A percentile compares a stretch with the other conserved stretches of the same genome.
phyloP scores from a whole-genome alignment of 2,329 filamentous ascomycete species.

The Huntiella bhutanensis region DNA sequence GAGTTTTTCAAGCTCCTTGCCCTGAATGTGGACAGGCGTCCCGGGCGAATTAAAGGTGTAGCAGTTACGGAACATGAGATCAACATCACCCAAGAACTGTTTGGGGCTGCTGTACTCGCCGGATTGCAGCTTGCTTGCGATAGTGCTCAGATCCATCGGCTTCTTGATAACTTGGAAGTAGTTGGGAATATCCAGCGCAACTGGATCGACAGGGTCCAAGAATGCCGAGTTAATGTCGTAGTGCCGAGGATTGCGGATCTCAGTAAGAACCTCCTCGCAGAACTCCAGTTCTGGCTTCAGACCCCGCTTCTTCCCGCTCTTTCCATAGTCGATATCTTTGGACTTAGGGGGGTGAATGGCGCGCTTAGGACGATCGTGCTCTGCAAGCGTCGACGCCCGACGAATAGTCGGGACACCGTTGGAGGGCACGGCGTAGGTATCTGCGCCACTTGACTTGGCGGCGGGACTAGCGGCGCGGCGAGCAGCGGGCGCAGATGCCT shows the following conservation, averaged over 20 bases:
- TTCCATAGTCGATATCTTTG: constrained; percentile 76
- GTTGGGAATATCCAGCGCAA: constrained; percentile 78
- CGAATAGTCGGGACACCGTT: constrained; percentile 67
- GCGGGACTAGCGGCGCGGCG: constrained; percentile 24
- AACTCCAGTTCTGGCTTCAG: constrained; percentile 78
- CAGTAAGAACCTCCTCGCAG: constrained; percentile 61
- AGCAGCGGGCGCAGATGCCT: constrained; percentile 14
- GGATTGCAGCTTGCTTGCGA: constrained; percentile 53
- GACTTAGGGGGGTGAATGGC: constrained; percentile 82
- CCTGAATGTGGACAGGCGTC: constrained; percentile 54
- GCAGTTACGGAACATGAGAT: constrained; percentile 75
- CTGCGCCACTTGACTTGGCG: constrained; percentile 26
- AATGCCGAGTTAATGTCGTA: constrained; percentile 53
- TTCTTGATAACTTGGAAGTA: constrained; percentile 92
- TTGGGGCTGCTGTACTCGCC: constrained; percentile 67
- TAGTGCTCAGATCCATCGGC: constrained; percentile 86
- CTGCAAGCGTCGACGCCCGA: constrained; percentile 60
- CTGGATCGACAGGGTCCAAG: constrained; percentile 70
- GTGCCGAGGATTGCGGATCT: constrained; percentile 60
- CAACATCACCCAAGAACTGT: constrained; percentile 70
- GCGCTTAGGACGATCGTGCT: constrained; percentile 69
- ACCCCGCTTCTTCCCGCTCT: constrained; percentile 69
- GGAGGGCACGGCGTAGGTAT: constrained; percentile 53
- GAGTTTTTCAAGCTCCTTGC: constrained; percentile 51
- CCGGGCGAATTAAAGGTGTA: constrained; percentile 67